A percentile compares a stretch with the other conserved stretches of the same genome.
Conservation (phyloP, 1,284 basidiomycete species). For the Ustilago tritici region DNA sequence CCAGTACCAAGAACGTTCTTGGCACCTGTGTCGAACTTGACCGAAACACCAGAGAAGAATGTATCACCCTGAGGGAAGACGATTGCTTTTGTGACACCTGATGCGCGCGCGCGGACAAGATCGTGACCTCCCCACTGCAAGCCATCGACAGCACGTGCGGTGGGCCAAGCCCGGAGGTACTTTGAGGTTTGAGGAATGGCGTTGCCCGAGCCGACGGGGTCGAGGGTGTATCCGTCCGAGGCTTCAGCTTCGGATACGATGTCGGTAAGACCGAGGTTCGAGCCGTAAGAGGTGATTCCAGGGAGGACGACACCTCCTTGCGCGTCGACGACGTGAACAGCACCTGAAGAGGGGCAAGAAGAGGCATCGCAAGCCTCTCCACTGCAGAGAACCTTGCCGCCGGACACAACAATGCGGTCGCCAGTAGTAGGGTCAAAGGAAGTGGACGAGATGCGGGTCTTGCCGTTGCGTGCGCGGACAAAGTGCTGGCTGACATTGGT, state of each 20-base stretch:
- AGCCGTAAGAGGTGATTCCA: conserved; percentile 56
- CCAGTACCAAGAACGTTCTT: conserved; percentile 72
- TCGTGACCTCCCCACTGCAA: conserved; percentile 61
- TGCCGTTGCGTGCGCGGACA: conserved; percentile 3
- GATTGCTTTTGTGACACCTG: conserved; percentile 76
- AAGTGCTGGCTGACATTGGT: conserved; percentile 49
- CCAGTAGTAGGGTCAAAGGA: neutral
- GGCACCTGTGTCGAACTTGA: conserved; percentile 50
- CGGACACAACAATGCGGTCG: conserved; percentile 40
- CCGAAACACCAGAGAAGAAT: conserved; percentile 73
- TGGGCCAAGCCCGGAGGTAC: conserved; percentile 31
- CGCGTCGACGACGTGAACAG: conserved; percentile 25
- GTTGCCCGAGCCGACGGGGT: conserved; percentile 18
- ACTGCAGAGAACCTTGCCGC: conserved; percentile 46
- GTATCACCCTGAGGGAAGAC: conserved; percentile 70
- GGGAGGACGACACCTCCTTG: conserved; percentile 49
- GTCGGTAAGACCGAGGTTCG: conserved; percentile 59
- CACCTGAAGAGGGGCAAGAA: conserved; percentile 2
- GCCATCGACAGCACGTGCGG: conserved; percentile 55
- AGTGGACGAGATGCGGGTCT: conserved; percentile 6
- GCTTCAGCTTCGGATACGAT: conserved; percentile 55
- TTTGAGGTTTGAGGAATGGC: conserved; percentile 15
- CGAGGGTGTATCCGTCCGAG: conserved; percentile 45
- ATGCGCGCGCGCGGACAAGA: conserved; percentile 69
- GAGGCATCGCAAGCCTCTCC: conserved; percentile 18